phyloP scores from a whole-genome alignment of 352 stramenopile species.

The Phytophthora hibernalis region DNA sequence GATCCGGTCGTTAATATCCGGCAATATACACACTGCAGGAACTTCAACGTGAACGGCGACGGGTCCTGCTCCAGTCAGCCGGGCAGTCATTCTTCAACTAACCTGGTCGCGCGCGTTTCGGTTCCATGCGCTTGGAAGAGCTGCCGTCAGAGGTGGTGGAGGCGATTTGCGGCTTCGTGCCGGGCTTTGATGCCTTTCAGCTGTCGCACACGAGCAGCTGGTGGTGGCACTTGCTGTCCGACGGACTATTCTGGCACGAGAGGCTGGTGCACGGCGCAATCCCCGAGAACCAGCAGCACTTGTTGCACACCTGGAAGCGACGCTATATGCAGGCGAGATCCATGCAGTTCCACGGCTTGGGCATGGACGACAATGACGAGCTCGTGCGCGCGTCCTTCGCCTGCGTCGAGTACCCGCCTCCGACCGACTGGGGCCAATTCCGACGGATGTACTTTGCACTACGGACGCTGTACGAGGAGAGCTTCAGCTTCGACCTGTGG shows the following conservation, averaged over 20 bases:
- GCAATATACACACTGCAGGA: no score
- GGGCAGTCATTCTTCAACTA: conserved; percentile 19
- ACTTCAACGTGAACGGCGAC: no score
- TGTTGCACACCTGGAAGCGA: conserved; percentile 28
- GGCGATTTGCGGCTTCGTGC: conserved; percentile 24
- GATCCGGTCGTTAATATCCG: no score
- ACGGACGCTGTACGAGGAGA: conserved; percentile 22
- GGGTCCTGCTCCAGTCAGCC: neutral
- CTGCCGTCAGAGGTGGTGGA: conserved; percentile 25
- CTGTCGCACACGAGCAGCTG: conserved; percentile 33
- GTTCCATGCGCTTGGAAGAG: conserved; percentile 24
- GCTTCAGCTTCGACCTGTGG: conserved; percentile 53
- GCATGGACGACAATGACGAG: conserved; percentile 21
- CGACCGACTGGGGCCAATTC: conserved; percentile 29
- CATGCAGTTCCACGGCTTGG: conserved; percentile 30
- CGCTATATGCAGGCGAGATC: conserved; percentile 31
- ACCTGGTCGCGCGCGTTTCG: conserved; percentile 1
- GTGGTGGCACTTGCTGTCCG: conserved; percentile 30
- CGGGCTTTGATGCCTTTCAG: conserved; percentile 35
- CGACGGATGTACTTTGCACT: conserved; percentile 27
- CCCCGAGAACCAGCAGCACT: conserved; percentile 23
- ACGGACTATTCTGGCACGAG: conserved; percentile 31
- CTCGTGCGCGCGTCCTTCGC: conserved; percentile 22
- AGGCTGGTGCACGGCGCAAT: conserved; percentile 16
- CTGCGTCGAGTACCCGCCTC: conserved; percentile 33